Base-by-base conservation (phyloP, 192 early-diverging fungal genomes). In the Pecoramyces ruminantium region DNA sequence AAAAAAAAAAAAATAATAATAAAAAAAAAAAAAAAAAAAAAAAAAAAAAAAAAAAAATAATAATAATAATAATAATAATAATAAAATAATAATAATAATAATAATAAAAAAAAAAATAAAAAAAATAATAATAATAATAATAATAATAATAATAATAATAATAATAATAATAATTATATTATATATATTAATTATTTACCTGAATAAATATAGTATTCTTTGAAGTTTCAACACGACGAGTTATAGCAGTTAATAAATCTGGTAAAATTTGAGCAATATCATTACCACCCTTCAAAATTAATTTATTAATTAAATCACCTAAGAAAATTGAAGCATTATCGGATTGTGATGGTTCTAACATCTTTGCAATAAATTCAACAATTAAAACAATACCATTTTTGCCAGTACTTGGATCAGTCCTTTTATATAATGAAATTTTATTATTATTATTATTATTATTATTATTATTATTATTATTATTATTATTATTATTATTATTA, bases 301-400 rank as follows among this genome's bases (percentile, higher is more conserved):
- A 83, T 81, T 94, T 96, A 27, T 88, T 89, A 38, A 95, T 92
- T 42, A 98, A 84, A 81, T 95, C 94, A n/a, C 96, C 96, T 29
- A 98, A 91, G 88, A 96, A 96, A 29, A 96, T 84, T 0, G 93
- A 90, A 0, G 93, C 91, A 0, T 93, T 94, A 84, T 99, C 96
- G 30, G 89, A 90, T 29, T 90, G 87, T 5, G 87, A 83, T 38
- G 96, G 95, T 29, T 89, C 88, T 83, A 97, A 82, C 30, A 97
- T 84, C 58, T 92, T 90, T 39, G 92, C 93, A 29, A 97, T 88
- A 83, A 96, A 92, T 28, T 92, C 89, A 27, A 99, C 88, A 29
- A 95, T 87, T 82, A 91, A 90, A 78, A 93, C 94, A 29, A 99
- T 82, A 3, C 97, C 97, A 16, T 88, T 81, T 25, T 34, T 38